phyloP scores from a whole-genome alignment of 192 early-diverging fungal genomes.

The Mortierella claussenii region DNA sequence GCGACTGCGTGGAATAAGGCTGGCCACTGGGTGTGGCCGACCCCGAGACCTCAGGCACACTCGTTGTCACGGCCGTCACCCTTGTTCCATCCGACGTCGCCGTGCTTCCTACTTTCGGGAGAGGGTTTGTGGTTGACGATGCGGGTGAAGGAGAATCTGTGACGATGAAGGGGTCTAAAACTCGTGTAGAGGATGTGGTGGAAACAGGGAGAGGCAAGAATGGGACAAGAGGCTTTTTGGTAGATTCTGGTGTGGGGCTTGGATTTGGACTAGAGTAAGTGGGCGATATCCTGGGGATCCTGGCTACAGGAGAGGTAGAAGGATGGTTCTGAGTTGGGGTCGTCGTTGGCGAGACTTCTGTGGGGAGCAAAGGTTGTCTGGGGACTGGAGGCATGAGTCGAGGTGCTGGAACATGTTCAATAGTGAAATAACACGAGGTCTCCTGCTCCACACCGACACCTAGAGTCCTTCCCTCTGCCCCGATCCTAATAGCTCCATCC shows the following conservation, averaged over 20 bases:
- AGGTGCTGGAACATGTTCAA: not conserved
- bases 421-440: constrained; percentile 9
- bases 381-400: not conserved
- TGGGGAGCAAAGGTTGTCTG: not conserved
- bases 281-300: not conserved
- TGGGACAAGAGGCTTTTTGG: too few relatives aligned
- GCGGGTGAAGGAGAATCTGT: too few relatives aligned
- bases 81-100: too few relatives aligned
- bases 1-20: too few relatives aligned
- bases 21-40: too few relatives aligned
- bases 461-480: not conserved
- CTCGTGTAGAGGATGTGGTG: not conserved
- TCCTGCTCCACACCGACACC: not conserved
- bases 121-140: too few relatives aligned
- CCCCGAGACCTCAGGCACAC: too few relatives aligned
- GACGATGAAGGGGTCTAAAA: not conserved
- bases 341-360: not conserved
- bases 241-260: not conserved
- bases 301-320: not conserved
- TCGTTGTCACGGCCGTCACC: too few relatives aligned
- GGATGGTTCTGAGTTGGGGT: not conserved
- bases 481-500: constrained; percentile 9
- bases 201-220: not conserved
- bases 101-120: too few relatives aligned
- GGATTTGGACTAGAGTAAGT: not conserved